Evolutionary conservation across 2,329 filamentous ascomycete species (phyloP).

Genomic region (Colletotrichum gloeosporioides): DNA sequence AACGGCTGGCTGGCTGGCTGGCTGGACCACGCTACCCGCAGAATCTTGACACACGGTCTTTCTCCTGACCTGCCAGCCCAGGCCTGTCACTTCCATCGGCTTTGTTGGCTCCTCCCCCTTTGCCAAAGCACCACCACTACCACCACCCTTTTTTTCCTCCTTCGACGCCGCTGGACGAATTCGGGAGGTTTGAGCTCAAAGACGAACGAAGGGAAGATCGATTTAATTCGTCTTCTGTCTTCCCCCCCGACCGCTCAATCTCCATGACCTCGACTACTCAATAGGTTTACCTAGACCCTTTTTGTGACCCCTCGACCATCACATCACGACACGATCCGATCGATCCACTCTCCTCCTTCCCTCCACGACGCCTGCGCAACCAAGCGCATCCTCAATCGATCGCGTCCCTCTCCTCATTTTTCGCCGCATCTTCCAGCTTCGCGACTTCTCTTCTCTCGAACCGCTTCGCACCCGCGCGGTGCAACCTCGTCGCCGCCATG

Average conservation of each 20-base stretch:
- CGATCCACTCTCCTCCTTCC: constrained; percentile 7
- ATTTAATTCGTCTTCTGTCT: constrained; percentile 1
- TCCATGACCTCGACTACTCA: constrained; percentile 13
- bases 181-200: constrained; percentile 9
- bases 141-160: not conserved
- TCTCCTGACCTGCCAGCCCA: constrained; percentile 17
- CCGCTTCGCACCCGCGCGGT: constrained; percentile 6
- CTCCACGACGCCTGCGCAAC: constrained; percentile 8
- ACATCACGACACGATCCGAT: constrained; percentile 10
- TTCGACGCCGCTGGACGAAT: constrained; percentile 21
- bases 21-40: constrained; percentile 15
- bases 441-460: not conserved
- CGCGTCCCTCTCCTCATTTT: not conserved
- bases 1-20: constrained; percentile 3
- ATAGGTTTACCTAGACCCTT: constrained; percentile 12
- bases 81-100: constrained; percentile 2
- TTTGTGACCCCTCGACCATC: constrained; percentile 1
- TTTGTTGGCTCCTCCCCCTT: constrained; percentile 18
- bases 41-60: constrained; percentile 21
- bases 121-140: constrained; percentile 13
- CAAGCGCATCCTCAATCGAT: not conserved
- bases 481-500: constrained; percentile 38
- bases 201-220: constrained; percentile 10
- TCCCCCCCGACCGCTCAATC: not conserved
- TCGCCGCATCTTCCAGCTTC: not conserved